Base-by-base conservation (phyloP, 805 yeast species). In the Metschnikowia santaceciliae region DNA sequence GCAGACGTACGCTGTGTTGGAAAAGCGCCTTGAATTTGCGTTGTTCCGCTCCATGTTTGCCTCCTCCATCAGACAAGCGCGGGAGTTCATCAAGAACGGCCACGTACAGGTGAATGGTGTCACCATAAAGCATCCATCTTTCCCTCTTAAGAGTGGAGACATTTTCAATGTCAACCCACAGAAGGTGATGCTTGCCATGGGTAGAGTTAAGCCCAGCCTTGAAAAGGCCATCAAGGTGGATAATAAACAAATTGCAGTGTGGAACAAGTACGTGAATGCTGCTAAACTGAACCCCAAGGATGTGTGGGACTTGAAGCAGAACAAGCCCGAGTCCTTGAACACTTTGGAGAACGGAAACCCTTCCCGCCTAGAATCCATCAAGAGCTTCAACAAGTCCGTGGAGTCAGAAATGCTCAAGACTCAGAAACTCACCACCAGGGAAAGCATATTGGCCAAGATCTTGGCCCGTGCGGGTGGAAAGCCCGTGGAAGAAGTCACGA, bases 41-140 rank as follows among this genome's bases (percentile, higher is more conserved):
- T 61, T 92, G 10, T 94, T 89, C 73, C 83, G 99, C 69, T 77
- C 97, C 17, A 78, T 92, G 87, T 90, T 92, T 74, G 96, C 98
- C 4, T 81, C 96, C 4, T 87, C 96, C 6, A 82, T 90, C 3
- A 84, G 97, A 75, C 98, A 92, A 70, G 96, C 99, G 2, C 81
- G 97, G 59, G 90, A 88, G 64, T 90, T 87, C 61, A 84, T 94
- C 53, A 68, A 88, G 14, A 83, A 82, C 43, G 96, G 96, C 1
- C 75, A 84, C 56, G 98, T 92, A 11, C 74, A 76, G 55, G 98
- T 92, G 37, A 94, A 92, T 64, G 97, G 96, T 8, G 79, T 85
- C 34, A 76, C 74, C 14, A 84, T 91, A 54, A 80, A 78, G 60
- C 88, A 87, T 60, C 96, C 97, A 4, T 82, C 90, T 6, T 92